Conservation (phyloP, 805 yeast genomes). For the Candida pini region DNA sequence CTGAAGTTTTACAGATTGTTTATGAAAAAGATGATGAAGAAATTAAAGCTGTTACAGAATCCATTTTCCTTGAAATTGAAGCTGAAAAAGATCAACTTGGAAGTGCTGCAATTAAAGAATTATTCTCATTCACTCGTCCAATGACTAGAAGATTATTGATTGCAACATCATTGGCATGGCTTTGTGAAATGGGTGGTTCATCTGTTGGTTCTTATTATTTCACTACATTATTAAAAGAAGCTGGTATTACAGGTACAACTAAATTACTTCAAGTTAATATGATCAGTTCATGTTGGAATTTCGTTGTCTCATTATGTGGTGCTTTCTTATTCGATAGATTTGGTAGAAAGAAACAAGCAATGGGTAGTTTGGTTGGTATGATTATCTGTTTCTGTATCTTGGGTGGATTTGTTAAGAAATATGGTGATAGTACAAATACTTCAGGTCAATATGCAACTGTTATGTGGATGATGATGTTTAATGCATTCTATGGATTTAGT, state of each 20-base stretch:
- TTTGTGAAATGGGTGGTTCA: conserved; percentile 39
- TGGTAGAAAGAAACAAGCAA: conserved; percentile 16
- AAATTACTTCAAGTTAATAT: conserved; percentile 21
- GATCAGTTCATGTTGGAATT: conserved; percentile 14
- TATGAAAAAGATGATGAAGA: conserved; percentile 29
- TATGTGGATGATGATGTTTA: conserved; percentile 48
- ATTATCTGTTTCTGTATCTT: conserved; percentile 14
- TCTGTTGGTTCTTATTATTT: conserved; percentile 42
- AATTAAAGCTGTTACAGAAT: no score
- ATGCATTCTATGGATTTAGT: conserved; percentile 36
- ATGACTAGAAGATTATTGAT: conserved; percentile 34
- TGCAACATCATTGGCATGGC: conserved; percentile 21
- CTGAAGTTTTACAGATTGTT: conserved; percentile 24
- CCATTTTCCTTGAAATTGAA: conserved; percentile 28
- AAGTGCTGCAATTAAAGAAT: conserved; percentile 13
- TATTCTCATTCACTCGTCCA: conserved; percentile 28
- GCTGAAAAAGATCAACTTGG: conserved; percentile 2
- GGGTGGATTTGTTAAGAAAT: conserved; percentile 16
- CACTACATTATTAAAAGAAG: conserved; percentile 26
- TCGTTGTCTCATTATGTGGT: conserved; percentile 15
- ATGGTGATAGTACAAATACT: conserved; percentile 5
- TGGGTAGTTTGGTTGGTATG: conserved; percentile 13
- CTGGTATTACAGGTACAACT: conserved; percentile 15
- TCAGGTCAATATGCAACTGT: conserved; percentile 25
- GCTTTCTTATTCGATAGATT: conserved; percentile 12